Evolutionary conservation across 2,329 filamentous ascomycete species (phyloP).

Genomic region (Erysiphe neolycopersici): DNA sequence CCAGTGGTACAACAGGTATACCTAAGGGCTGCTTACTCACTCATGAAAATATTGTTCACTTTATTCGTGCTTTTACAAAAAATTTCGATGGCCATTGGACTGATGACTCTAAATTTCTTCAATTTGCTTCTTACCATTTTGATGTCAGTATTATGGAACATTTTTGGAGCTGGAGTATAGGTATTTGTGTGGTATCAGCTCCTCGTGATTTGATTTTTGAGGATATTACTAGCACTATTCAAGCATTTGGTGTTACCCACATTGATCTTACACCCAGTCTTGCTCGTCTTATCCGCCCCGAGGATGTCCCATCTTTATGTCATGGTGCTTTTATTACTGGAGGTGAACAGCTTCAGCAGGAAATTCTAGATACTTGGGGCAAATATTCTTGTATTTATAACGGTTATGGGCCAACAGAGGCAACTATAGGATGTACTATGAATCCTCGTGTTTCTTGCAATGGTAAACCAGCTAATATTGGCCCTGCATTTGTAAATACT

Average conservation of each 20-base stretch:
- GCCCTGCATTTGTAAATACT: constrained; percentile 64
- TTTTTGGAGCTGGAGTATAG: constrained; percentile 86
- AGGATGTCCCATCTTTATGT: constrained; percentile 55
- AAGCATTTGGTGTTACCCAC: constrained; percentile 51
- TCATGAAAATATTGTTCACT: constrained; percentile 70
- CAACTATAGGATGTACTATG: constrained; percentile 81
- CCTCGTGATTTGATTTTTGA: constrained; percentile 67
- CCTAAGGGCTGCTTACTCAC: constrained; percentile 44
- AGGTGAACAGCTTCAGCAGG: constrained; percentile 66
- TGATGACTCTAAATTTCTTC: constrained; percentile 49
- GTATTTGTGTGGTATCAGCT: constrained; percentile 59
- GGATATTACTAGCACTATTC: constrained; percentile 50
- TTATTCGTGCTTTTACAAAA: constrained; percentile 61
- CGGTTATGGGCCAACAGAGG: constrained; percentile 75
- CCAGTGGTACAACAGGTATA: constrained; percentile 15
- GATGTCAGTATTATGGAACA: constrained; percentile 85
- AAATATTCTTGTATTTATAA: constrained; percentile 63
- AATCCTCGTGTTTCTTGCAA: constrained; percentile 53
- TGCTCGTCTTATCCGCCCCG: constrained; percentile 49
- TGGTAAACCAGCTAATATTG: constrained; percentile 70
- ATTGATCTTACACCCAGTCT: constrained; percentile 80
- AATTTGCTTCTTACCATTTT: constrained; percentile 87
- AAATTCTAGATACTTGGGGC: constrained; percentile 72
- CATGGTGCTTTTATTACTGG: constrained; percentile 80
- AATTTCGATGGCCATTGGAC: constrained; percentile 57